phyloP scores from a whole-genome alignment of 2,329 filamentous ascomycete species.

The Purpureocillium lavendulum region DNA sequence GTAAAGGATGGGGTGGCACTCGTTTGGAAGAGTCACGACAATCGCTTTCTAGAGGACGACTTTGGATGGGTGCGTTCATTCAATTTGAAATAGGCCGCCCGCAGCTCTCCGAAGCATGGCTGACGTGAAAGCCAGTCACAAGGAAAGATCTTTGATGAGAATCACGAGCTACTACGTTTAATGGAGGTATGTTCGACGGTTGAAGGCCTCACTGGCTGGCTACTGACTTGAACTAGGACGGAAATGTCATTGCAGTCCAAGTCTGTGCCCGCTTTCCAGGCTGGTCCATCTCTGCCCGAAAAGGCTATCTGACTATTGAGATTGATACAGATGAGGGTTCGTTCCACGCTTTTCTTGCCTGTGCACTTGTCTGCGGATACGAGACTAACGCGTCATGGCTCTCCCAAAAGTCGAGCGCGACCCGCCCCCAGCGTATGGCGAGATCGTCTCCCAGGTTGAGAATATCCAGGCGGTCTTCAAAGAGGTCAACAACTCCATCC shows the following conservation, averaged over 20 bases:
- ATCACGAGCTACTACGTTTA: conserved; percentile 2
- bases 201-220: too few relatives aligned
- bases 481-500: not conserved
- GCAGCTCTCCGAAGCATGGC: too few relatives aligned
- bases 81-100: too few relatives aligned
- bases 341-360: too few relatives aligned
- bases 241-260: conserved; percentile 7
- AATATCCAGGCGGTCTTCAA: not conserved
- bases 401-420: conserved; percentile 1
- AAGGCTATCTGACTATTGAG: conserved; percentile 5
- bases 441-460: conserved; percentile 1
- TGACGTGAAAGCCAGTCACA: not conserved
- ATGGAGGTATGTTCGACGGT: conserved; percentile 3
- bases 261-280: conserved; percentile 5
- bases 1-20: conserved; percentile 4
- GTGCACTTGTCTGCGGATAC: too few relatives aligned
- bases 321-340: not conserved
- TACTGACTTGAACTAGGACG: conserved; percentile 1
- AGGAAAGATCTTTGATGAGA: conserved; percentile 1
- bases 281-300: conserved; percentile 4
- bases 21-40: conserved; percentile 3
- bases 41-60: not conserved
- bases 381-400: too few relatives aligned
- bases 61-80: conserved; percentile 6
- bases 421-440: not conserved